Conservation (phyloP, 805 yeast genomes). For the Nakazawaea siamensis region DNA sequence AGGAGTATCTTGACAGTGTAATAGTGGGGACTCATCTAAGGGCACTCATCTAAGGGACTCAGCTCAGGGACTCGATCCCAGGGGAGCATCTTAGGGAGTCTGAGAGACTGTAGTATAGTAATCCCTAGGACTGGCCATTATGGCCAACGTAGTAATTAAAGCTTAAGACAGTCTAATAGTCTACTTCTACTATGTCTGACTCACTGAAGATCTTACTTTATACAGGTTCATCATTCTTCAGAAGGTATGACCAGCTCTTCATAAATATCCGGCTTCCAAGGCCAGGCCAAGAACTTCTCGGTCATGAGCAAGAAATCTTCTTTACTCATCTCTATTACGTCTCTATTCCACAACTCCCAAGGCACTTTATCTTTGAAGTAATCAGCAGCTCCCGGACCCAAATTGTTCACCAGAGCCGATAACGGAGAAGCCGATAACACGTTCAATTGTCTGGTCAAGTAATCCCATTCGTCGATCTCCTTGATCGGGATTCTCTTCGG, state of each 20-base stretch:
- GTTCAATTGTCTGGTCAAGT: slow-evolving; percentile 55
- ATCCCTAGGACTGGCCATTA: no score
- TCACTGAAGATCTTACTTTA: no score
- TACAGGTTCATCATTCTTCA: slow-evolving; percentile 3
- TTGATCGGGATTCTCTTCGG: slow-evolving; percentile 13
- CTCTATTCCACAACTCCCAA: slow-evolving; percentile 30
- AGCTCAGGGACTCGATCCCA: no score
- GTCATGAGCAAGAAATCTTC: slow-evolving; percentile 50
- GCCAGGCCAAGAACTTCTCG: slow-evolving; percentile 61
- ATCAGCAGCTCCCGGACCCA: slow-evolving; percentile 79
- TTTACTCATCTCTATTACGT: slow-evolving; percentile 38
- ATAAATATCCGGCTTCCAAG: slow-evolving; percentile 64
- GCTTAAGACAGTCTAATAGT: no score
- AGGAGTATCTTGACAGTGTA: no score
- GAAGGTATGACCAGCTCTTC: slow-evolving; percentile 2
- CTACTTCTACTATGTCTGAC: no score
- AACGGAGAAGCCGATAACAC: slow-evolving; percentile 37
- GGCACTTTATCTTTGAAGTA: slow-evolving; percentile 31
- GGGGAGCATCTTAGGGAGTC: no score
- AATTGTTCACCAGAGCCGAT: slow-evolving; percentile 34
- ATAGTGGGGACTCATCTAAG: no score
- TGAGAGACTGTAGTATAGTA: no score
- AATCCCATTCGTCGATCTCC: slow-evolving; percentile 54
- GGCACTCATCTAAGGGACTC: no score
- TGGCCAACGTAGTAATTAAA: no score